Conservation (phyloP, 2,329 filamentous ascomycete genomes). For the Blastomyces parvus region DNA sequence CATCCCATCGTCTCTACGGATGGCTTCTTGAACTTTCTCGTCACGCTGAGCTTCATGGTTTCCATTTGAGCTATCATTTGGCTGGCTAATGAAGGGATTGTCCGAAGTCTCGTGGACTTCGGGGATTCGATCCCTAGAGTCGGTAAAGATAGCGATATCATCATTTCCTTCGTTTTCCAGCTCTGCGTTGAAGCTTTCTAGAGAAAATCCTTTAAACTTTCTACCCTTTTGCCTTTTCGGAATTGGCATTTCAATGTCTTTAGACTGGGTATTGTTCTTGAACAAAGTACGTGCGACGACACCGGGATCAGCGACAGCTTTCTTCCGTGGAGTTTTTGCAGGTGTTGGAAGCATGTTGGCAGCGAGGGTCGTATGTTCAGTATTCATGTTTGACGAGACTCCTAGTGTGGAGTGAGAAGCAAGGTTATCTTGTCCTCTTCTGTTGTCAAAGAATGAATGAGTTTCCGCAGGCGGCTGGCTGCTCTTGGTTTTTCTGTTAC, state of each 20-base stretch:
- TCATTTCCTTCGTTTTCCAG: conserved; percentile 24
- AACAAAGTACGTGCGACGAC: conserved; percentile 47
- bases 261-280: conserved; percentile 36
- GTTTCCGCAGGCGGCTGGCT: conserved; percentile 4
- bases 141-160: conserved; percentile 52
- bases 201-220: conserved; percentile 37
- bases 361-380: conserved; percentile 18
- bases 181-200: conserved; percentile 36
- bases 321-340: conserved; percentile 53
- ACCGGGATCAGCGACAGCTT: conserved; percentile 36
- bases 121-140: conserved; percentile 52
- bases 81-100: conserved; percentile 47
- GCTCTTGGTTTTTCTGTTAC: conserved; percentile 7
- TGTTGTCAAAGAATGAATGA: conserved; percentile 8
- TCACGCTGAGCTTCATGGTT: conserved; percentile 25
- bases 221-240: conserved; percentile 40
- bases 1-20: conserved; percentile 48
- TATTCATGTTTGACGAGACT: conserved; percentile 14
- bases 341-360: conserved; percentile 49
- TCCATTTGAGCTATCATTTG: conserved; percentile 21
- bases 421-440: conserved; percentile 6
- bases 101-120: conserved; percentile 41
- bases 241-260: conserved; percentile 37
- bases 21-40: conserved; percentile 42
- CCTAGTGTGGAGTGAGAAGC: conserved; percentile 2